These are phyloP conservation scores for Fagopyrum tataricum DNA, from an alignment of 148 eudicot species.

Conservation along the genomic window DNA sequence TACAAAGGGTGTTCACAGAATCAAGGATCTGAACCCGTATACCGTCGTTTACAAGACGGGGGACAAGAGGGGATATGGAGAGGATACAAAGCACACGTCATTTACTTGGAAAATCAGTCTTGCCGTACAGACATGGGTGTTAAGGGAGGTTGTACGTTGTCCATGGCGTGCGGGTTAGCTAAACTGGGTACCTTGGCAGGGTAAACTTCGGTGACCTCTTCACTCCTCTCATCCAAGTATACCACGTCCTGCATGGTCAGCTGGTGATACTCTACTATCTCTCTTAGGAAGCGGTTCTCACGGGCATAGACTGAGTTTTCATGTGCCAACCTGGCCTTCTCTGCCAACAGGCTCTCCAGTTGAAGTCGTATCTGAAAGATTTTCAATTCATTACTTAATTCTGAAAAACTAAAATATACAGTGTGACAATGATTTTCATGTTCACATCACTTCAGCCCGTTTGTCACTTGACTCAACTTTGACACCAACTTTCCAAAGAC, in stretches of 20 bases:
- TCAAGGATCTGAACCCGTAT: background rate
- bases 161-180: background rate
- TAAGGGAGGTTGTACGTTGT: background rate
- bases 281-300: conserved; percentile 78
- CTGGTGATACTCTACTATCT: conserved; percentile 86
- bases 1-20: background rate
- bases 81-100: background rate
- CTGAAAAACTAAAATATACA: background rate
- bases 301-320: conserved; percentile 73
- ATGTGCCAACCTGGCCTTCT: conserved; percentile 79
- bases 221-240: conserved; percentile 64
- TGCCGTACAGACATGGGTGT: background rate
- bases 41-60: background rate
- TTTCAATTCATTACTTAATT: background rate
- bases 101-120: background rate
- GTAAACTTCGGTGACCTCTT: conserved; percentile 76
- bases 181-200: conserved; percentile 38
- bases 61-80: background rate
- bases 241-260: conserved; percentile 89
- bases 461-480: background rate
- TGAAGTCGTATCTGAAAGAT: conserved; percentile 73
- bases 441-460: background rate
- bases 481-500: background rate
- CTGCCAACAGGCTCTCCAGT: conserved; percentile 73
- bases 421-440: background rate